These are phyloP conservation scores for Pilasporangium apinafurcum DNA, from an alignment of 352 stramenopile species.

Conservation along the genomic window DNA sequence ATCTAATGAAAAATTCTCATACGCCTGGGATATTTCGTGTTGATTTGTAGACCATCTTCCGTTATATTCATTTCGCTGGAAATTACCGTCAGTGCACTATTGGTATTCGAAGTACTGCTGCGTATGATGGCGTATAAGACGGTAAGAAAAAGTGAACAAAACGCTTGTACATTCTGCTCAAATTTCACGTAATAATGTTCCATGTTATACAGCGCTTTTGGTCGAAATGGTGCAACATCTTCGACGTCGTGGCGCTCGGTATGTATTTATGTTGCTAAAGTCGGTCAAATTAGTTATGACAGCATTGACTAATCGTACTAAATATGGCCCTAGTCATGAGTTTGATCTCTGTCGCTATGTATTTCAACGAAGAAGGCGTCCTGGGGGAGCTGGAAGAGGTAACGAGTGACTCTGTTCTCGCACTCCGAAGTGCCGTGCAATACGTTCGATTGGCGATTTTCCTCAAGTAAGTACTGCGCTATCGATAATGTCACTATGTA, in stretches of 20 bases:
- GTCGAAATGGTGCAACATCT: conserved; percentile 83
- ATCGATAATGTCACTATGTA: neutral
- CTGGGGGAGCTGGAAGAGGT: conserved; percentile 81
- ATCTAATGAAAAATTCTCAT: too few species aligned
- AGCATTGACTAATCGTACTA: neutral
- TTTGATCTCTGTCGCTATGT: conserved; percentile 70
- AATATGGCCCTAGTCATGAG: conserved; percentile 46
- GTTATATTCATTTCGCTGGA: conserved; percentile 78
- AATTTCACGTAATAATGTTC: too few species aligned
- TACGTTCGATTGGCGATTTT: conserved; percentile 81
- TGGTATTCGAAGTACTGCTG: conserved; percentile 77
- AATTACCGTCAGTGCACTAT: conserved; percentile 61
- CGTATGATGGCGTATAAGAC: conserved; percentile 75
- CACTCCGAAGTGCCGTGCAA: conserved; percentile 71
- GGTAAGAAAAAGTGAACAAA: conserved; percentile 37
- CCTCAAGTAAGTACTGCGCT: conserved; percentile 47
- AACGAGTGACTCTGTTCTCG: conserved; percentile 63
- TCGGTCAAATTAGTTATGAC: neutral
- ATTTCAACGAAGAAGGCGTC: conserved; percentile 81
- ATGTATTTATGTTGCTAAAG: neutral
- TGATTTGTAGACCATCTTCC: conserved; percentile 45
- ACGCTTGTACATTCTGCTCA: too few species aligned
- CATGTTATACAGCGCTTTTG: conserved; percentile 51
- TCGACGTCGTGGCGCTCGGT: conserved; percentile 75
- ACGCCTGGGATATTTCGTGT: neutral